Conservation (phyloP, 768 basidiomycete species). For the Royoungia palumana region DNA sequence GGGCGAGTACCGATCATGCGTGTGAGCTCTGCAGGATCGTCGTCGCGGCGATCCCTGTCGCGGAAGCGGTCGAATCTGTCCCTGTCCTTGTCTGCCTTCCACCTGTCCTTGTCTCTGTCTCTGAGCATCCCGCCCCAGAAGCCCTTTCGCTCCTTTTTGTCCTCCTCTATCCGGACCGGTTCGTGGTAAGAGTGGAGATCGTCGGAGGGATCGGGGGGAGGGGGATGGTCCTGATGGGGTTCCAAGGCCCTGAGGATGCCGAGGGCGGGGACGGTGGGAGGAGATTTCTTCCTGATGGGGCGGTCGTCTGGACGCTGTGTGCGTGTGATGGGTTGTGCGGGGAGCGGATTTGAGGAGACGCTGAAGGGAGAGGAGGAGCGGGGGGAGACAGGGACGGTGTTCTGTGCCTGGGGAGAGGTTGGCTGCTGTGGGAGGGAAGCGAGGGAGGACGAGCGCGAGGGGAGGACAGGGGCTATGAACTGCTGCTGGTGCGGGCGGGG, state of each 20-base stretch:
- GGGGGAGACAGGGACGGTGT: slow-evolving; percentile 18
- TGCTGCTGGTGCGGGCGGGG: slow-evolving; percentile 25
- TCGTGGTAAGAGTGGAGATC: slow-evolving; percentile 28
- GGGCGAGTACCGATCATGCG: slow-evolving; percentile 61
- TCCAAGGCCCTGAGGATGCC: slow-evolving; percentile 63
- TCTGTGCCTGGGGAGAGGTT: slow-evolving; percentile 37
- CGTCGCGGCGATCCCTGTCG: slow-evolving; percentile 31
- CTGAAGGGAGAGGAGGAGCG: slow-evolving; percentile 50
- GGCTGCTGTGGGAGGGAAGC: slow-evolving; percentile 43
- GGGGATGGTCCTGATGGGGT: slow-evolving; percentile 37
- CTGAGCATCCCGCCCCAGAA: slow-evolving; percentile 49
- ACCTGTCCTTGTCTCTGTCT: slow-evolving; percentile 35
- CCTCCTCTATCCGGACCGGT: slow-evolving; percentile 32
- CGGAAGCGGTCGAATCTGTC: slow-evolving; percentile 30
- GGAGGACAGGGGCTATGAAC: slow-evolving; percentile 28
- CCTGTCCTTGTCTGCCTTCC: slow-evolving; percentile 29
- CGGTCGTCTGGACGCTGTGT: slow-evolving; percentile 21
- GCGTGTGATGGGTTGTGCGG: slow-evolving; percentile 15
- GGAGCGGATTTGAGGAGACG: slow-evolving; percentile 25
- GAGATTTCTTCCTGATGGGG: slow-evolving; percentile 27
- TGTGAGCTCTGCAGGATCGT: slow-evolving; percentile 57
- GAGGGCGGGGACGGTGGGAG: slow-evolving; percentile 38
- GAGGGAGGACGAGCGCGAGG: slow-evolving; percentile 52
- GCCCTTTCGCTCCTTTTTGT: slow-evolving; percentile 51
- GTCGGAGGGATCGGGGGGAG: slow-evolving; percentile 27